phyloP scores from a whole-genome alignment of 495 filamentous ascomycete species.

The Hypoxylon crocopeplum region DNA sequence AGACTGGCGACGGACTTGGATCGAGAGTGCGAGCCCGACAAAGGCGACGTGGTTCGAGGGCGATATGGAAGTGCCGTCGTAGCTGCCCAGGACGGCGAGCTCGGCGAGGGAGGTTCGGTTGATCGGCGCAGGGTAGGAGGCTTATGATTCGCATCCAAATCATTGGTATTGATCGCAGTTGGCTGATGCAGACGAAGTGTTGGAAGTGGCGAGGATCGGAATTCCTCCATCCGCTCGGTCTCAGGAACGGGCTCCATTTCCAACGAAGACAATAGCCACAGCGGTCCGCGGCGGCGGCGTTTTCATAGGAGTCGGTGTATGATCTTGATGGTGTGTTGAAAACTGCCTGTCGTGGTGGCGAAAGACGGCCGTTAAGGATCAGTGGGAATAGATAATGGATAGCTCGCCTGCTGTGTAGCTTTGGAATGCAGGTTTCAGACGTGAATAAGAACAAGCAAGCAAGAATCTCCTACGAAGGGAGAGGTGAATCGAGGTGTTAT shows the following conservation, averaged over 20 bases:
- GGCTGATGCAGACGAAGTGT: conserved; percentile 45
- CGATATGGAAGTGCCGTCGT: conserved; percentile 56
- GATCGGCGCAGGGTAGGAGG: conserved; percentile 56
- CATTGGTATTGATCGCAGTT: conserved; percentile 44
- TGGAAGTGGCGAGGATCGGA: conserved; percentile 56
- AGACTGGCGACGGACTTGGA: conserved; percentile 63
- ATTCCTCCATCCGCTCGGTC: conserved; percentile 66
- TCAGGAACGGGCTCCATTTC: conserved; percentile 65
- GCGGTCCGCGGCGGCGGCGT: conserved; percentile 14
- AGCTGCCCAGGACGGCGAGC: conserved; percentile 53
- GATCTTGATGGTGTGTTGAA: neutral
- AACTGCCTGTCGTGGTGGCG: neutral
- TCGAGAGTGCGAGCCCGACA: conserved; percentile 63
- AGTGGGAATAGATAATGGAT: conserved; percentile 2
- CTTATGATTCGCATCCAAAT: conserved; percentile 48
- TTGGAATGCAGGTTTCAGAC: conserved; percentile 25
- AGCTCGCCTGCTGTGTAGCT: conserved; percentile 1
- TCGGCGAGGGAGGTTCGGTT: conserved; percentile 62
- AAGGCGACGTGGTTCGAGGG: conserved; percentile 65
- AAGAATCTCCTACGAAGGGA: conserved; percentile 18
- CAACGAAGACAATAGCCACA: conserved; percentile 12
- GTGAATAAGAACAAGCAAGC: conserved; percentile 4
- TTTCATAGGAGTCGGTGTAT: conserved; percentile 25
- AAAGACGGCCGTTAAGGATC: conserved; percentile 2
- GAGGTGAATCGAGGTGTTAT: conserved; percentile 14